Evolutionary conservation across 2,329 filamentous ascomycete genomes (phyloP).

Genomic region (Hypoxylon rubiginosum): DNA sequence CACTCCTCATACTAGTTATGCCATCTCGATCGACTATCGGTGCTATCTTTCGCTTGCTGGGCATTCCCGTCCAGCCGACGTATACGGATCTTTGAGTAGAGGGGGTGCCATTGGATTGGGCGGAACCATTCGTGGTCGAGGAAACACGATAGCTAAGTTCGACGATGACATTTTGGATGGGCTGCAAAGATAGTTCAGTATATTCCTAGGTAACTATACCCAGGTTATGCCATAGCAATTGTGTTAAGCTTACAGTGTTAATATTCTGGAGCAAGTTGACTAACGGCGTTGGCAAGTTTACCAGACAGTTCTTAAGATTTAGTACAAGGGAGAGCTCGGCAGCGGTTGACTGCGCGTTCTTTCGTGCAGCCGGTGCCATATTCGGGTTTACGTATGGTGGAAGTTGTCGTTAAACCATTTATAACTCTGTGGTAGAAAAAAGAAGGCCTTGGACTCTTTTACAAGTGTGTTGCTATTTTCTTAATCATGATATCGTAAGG

Average conservation of each 20-base stretch:
- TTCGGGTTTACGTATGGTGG: conserved; percentile 21
- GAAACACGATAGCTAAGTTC: conserved; percentile 82
- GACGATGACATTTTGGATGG: conserved; percentile 95
- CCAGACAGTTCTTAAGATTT: conserved; percentile 94
- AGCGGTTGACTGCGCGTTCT: conserved; percentile 73
- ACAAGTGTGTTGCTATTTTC: conserved; percentile 3
- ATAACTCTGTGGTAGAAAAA: neutral
- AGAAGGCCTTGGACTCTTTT: neutral
- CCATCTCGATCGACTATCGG: conserved; percentile 82
- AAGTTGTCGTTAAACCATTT: conserved; percentile 7
- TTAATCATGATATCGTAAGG: conserved; percentile 14
- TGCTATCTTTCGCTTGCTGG: conserved; percentile 85
- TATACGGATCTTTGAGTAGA: conserved; percentile 78
- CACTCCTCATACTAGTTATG: conserved; percentile 70
- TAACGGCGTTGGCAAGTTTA: conserved; percentile 89
- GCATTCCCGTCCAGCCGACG: conserved; percentile 97
- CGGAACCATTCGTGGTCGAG: conserved; percentile 57
- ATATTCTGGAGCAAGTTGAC: conserved; percentile 88
- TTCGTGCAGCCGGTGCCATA: conserved; percentile 59
- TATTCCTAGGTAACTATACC: no score
- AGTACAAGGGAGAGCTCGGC: conserved; percentile 88
- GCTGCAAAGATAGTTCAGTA: conserved; percentile 62
- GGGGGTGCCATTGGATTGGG: conserved; percentile 59
- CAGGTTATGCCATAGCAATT: conserved; percentile 11
- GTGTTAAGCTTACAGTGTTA: conserved; percentile 77